phyloP scores from a whole-genome alignment of 2,329 filamentous ascomycete species.

The Colletotrichum sojae region DNA sequence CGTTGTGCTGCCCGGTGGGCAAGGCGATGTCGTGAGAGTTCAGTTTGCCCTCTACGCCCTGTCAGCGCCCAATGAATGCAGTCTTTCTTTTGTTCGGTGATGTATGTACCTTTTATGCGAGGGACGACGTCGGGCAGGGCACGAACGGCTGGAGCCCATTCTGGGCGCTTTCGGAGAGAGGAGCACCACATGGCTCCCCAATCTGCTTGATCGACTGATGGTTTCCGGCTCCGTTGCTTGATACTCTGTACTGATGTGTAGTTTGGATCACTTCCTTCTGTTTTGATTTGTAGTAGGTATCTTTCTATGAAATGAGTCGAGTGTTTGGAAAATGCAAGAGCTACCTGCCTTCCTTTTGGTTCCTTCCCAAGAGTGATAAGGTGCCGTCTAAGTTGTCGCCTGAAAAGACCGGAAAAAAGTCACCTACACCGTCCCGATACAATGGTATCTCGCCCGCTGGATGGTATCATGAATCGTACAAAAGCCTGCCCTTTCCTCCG shows the following conservation, averaged over 20 bases:
- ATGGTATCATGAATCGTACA: conserved; percentile 34
- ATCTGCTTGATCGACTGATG: neutral
- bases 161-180: conserved; percentile 53
- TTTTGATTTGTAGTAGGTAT: conserved; percentile 10
- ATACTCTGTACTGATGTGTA: neutral
- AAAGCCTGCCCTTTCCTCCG: neutral
- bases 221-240: too few species aligned
- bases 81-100: conserved; percentile 20
- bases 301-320: conserved; percentile 36
- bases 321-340: conserved; percentile 18
- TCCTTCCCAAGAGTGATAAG: conserved; percentile 23
- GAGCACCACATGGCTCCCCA: conserved; percentile 53
- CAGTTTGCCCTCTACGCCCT: conserved; percentile 55
- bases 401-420: neutral
- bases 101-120: conserved; percentile 46
- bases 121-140: conserved; percentile 43
- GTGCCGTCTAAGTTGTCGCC: conserved; percentile 21
- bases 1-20: conserved; percentile 48
- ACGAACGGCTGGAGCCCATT: conserved; percentile 52
- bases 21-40: conserved; percentile 63
- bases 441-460: conserved; percentile 7
- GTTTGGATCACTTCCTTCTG: neutral
- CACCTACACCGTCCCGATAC: conserved; percentile 11
- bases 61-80: conserved; percentile 1
- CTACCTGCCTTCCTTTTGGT: conserved; percentile 18